Base-by-base conservation (phyloP, 129 eudicot genomes). In the Rutidosis leptorrhynchoides region DNA sequence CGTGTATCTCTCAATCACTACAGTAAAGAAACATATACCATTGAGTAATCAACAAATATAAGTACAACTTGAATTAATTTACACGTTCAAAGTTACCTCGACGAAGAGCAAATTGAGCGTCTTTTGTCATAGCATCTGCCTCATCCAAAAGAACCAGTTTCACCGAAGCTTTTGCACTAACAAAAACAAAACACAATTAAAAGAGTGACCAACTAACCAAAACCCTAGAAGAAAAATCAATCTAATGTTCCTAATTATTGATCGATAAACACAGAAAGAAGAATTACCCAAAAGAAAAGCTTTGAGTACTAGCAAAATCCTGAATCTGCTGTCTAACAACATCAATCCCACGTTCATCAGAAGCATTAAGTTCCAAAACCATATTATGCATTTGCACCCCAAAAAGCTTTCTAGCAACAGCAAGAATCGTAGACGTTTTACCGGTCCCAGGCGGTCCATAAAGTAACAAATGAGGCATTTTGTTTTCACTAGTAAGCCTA, bases 371-470 rank as follows among this genome's bases (percentile, higher is more conserved):
- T 74, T 94, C 99, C 86, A 94, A 68, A 40, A 89, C 89, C 99
- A 94, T 89, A 70, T 84, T 89, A 27, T 84, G 90, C 87, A 84
- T 78, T 79, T 94, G 92, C n/a, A 69, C 33, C 42, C 97, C 97
- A 65, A 86, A 94, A 2, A 94, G 83, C 65, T 94, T 94, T 33
- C 95, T 81, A 55, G 99, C 99, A 30, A 94, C 78, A 16, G 99
- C 99, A 51, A 94, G 76, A 71, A 94, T 82, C 3, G 99, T 94
- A 5, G 99, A 94, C 6, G 99, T 94, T 80, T 94, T 94, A 10
- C 99, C 99, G 8, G 99, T 94, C 7, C 99, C 99, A 11, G 99
- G 99, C 0, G 99, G 99, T 48, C 99, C 99, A 12, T 94, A 94
- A 25, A 94, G 84, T 25, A 94, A 85, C 80, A 94, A 68, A 86